Evolutionary conservation across 1,284 basidiomycete genomes (phyloP).

Genomic region (Cystobasidium slooffiae): DNA sequence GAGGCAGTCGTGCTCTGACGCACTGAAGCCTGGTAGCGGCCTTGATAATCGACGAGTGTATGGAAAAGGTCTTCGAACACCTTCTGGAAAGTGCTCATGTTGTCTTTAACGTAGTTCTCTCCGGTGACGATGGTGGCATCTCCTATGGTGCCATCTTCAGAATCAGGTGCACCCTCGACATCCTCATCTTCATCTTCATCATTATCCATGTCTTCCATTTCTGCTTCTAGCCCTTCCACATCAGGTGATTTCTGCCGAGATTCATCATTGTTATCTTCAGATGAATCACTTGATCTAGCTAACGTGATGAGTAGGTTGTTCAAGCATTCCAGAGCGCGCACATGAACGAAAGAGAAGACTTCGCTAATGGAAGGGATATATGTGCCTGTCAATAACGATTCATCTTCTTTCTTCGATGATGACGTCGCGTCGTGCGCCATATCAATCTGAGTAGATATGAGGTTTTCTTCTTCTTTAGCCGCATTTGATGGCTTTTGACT

Average conservation of each 20-base stretch:
- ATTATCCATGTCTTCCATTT: conserved; percentile 19
- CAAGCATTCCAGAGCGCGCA: conserved; percentile 82
- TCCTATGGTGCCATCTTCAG: background rate
- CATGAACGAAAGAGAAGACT: conserved; percentile 75
- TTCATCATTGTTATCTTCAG: background rate
- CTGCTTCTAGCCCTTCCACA: conserved; percentile 10
- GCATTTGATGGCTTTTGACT: conserved; percentile 3
- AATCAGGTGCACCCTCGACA: background rate
- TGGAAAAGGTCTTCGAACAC: conserved; percentile 37
- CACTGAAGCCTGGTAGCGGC: background rate
- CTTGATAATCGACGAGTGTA: conserved; percentile 25
- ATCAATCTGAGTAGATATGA: conserved; percentile 44
- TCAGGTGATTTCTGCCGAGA: background rate
- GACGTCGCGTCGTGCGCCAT: background rate
- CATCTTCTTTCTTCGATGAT: conserved; percentile 10
- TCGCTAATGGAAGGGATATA: conserved; percentile 78
- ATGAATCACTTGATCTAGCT: conserved; percentile 51
- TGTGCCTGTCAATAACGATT: conserved; percentile 47
- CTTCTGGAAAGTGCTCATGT: conserved; percentile 20
- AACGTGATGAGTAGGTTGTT: conserved; percentile 84
- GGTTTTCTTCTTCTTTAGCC: conserved; percentile 8
- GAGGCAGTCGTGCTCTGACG: background rate
- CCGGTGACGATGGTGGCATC: background rate
- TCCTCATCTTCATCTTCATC: conserved; percentile 28
- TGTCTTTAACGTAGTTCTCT: conserved; percentile 3